Percentiles rank a stretch among this genome's conserved stretches.
phyloP scores from a whole-genome alignment of 345 rosid species.

The Moricandia moricandioides region DNA sequence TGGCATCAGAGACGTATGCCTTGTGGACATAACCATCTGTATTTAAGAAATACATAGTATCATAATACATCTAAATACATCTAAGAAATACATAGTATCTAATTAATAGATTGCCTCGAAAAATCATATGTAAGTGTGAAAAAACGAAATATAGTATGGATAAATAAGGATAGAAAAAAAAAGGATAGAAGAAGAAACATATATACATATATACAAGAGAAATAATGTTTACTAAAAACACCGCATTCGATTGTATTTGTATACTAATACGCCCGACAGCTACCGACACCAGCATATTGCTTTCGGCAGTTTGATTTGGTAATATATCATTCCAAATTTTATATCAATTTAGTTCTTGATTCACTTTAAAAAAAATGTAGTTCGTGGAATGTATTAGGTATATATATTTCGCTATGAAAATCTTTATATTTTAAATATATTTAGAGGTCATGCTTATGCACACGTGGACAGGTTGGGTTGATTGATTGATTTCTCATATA shows the following conservation, averaged over 20 bases:
- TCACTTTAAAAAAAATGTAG: neutral
- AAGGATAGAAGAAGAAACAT: too few species aligned
- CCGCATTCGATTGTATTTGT: neutral
- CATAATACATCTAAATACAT: neutral
- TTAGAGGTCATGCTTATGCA: neutral
- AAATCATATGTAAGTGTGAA: neutral
- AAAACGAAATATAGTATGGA: neutral
- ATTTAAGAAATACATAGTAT: neutral
- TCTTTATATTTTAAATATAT: neutral
- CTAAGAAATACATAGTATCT: neutral
- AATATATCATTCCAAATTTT: slow-evolving; percentile 6
- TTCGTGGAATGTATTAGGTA: slow-evolving; percentile 26
- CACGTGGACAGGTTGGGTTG: neutral
- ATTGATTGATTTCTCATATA: neutral
- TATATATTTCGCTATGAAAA: neutral
- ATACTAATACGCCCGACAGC: slow-evolving; percentile 12
- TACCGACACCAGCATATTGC: slow-evolving; percentile 31
- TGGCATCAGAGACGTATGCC: neutral
- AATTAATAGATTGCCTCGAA: neutral
- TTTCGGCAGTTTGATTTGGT: slow-evolving; percentile 33
- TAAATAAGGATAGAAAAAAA: neutral
- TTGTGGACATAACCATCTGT: neutral
- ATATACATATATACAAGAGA: neutral
- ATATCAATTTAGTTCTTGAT: neutral
- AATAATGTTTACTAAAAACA: neutral